Evolutionary conservation across 805 yeast genomes (phyloP), one percentile per base, ranked within the genome.

Genomic region (Candida schatavii): DNA sequence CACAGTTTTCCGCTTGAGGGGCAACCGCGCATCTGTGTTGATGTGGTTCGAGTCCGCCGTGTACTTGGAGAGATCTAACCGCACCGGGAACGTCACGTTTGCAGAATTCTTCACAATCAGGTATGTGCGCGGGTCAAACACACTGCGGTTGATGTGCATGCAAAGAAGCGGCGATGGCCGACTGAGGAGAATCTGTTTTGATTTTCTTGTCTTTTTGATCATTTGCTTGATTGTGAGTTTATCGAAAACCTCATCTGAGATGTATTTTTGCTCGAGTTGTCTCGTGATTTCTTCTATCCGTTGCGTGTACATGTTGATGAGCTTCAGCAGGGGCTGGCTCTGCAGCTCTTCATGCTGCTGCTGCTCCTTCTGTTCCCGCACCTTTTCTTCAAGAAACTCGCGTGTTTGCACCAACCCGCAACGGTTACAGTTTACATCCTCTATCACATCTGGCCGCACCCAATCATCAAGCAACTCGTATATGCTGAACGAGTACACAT

Each of bases 381-480:
- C 40, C 46, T 75, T 74, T 13, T 60, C 67, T 15, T 51, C 39
- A 26, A 83, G 62, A 47, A 74, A 80, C n/a, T 70, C 73, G 39
- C 62, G 65, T 10, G 86, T 82, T 44, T 81, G 81, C 22, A 62
- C 61, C 49, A 91, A 70, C 2, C 95, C 91, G 69, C 98, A 91
- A 54, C 98, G 74, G 56, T 90, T 88, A 68, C 99, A 91, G 62
- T 89, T 91, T 28, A 91, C 99, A 35, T 89, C 96, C 50, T 88
- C 90, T 44, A 91, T 89, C 18, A 85, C 78, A 57, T 91, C 99
- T 30, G 90, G 87, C 43, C 78, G 74, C 4, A 73, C 78, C 88
- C 89, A 87, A 33, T 80, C 78, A 35, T 74, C 67, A 46, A 87
- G 61, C 40, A 86, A 68, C 14, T 75, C 79, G 4, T 75, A 61